phyloP scores from a whole-genome alignment of 345 rosid species.

The Salix arbutifolia region DNA sequence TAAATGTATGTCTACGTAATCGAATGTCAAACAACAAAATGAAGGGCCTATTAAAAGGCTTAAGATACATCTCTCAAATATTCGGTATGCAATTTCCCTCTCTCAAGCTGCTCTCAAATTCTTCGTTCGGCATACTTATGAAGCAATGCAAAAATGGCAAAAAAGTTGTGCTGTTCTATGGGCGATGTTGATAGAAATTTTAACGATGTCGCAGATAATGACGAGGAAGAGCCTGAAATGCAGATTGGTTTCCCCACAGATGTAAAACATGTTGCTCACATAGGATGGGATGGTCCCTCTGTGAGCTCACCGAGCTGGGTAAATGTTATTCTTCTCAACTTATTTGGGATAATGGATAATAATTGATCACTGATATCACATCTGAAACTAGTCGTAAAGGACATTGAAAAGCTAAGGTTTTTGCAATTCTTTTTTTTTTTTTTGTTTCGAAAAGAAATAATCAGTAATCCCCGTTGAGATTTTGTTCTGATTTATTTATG shows the following conservation, averaged over 20 bases:
- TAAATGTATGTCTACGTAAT: neutral
- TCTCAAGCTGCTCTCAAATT: neutral
- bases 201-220: slow-evolving; percentile 48
- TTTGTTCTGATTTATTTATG: neutral
- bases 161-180: neutral
- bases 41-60: slow-evolving; percentile 76
- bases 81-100: slow-evolving; percentile 44
- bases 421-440: neutral
- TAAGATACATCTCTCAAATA: slow-evolving; percentile 70
- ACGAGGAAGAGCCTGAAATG: slow-evolving; percentile 64
- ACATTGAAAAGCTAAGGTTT: neutral
- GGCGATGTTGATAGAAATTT: neutral
- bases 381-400: neutral
- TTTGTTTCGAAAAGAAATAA: neutral
- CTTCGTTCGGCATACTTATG: neutral
- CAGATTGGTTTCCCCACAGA: slow-evolving; percentile 82
- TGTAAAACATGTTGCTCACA: slow-evolving; percentile 92
- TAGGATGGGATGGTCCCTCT: slow-evolving; percentile 65
- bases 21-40: slow-evolving; percentile 58
- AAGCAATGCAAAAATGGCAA: neutral
- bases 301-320: slow-evolving; percentile 26
- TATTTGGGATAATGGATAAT: neutral
- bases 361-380: neutral
- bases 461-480: neutral
- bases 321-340: neutral